These are phyloP conservation scores for Coprinopsis cinerea DNA, from an alignment of 768 basidiomycete species.

Conservation along the genomic window DNA sequence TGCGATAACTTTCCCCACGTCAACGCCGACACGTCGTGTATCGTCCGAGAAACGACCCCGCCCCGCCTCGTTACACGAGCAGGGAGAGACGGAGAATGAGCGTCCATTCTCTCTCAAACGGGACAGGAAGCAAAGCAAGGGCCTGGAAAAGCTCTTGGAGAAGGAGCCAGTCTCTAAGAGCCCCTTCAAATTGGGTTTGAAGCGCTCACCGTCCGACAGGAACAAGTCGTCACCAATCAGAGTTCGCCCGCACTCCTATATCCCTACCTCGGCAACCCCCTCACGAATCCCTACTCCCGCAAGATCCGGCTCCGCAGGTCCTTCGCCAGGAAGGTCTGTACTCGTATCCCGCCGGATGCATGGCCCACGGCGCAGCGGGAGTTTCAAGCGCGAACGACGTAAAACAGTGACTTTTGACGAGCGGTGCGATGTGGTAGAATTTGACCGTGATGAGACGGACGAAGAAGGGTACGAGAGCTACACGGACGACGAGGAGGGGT, in stretches of 20 bases:
- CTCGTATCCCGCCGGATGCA: constrained; percentile 69
- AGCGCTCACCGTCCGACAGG: constrained; percentile 21
- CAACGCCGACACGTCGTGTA: constrained; percentile 39
- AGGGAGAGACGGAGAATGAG: constrained; percentile 64
- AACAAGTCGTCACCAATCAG: constrained; percentile 19
- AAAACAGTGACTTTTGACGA: constrained; percentile 82
- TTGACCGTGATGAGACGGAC: constrained; percentile 48
- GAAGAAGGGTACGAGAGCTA: constrained; percentile 20
- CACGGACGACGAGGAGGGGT: constrained; percentile 19
- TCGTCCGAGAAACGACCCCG: constrained; percentile 78
- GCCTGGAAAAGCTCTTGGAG: constrained; percentile 65
- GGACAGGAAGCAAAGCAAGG: constrained; percentile 70
- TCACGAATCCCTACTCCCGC: constrained; percentile 16
- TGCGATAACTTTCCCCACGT: constrained; percentile 26
- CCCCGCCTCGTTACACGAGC: constrained; percentile 63
- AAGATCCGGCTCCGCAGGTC: constrained; percentile 18
- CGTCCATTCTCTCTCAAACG: constrained; percentile 64
- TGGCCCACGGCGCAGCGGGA: constrained; percentile 62
- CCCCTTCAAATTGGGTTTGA: constrained; percentile 51
- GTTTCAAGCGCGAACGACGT: constrained; percentile 46
- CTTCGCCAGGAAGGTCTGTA: constrained; percentile 58
- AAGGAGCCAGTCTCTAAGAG: constrained; percentile 79
- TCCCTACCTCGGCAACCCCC: constrained; percentile 14
- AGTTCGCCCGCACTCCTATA: background rate
- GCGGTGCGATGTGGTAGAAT: constrained; percentile 77